phyloP scores from a whole-genome alignment of 495 filamentous ascomycete genomes.

The Aspergillus cristatus region DNA sequence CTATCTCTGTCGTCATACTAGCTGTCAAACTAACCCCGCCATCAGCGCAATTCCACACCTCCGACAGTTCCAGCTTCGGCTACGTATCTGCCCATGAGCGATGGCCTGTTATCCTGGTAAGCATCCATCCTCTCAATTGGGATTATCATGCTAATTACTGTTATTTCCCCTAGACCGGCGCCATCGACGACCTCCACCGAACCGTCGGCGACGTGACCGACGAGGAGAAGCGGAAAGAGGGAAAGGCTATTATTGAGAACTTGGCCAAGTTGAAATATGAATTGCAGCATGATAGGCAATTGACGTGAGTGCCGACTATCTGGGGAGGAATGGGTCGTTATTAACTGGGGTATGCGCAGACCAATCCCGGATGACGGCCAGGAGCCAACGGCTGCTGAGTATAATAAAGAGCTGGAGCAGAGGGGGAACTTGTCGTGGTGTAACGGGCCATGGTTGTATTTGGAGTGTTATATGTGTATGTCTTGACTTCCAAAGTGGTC shows the following conservation, averaged over 20 bases:
- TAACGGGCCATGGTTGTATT: conserved; percentile 74
- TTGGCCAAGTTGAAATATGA: conserved; percentile 89
- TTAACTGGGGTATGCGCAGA: conserved; percentile 30
- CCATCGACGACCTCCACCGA: conserved; percentile 88
- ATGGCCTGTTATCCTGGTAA: conserved; percentile 89
- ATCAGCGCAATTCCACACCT: conserved; percentile 66
- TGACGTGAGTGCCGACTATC: conserved; percentile 54
- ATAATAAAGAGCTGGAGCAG: conserved; percentile 76
- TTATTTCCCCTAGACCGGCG: conserved; percentile 60
- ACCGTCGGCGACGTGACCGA: conserved; percentile 46
- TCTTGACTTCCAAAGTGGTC: conserved; percentile 12
- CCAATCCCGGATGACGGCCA: conserved; percentile 72
- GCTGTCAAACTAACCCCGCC: conserved; percentile 11
- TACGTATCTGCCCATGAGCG: conserved; percentile 70
- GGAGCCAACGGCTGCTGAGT: conserved; percentile 61
- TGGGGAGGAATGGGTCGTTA: neutral
- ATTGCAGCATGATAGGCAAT: conserved; percentile 75
- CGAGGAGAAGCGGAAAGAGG: conserved; percentile 60
- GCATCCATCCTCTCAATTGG: conserved; percentile 9
- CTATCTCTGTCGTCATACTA: conserved; percentile 1
- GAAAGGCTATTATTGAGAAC: conserved; percentile 73
- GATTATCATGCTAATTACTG: conserved; percentile 9
- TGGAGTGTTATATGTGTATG: conserved; percentile 93
- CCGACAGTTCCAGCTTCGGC: conserved; percentile 79
- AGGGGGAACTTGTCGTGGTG: conserved; percentile 74